Conservation (phyloP, 371 early-diverging fungal genomes). For the Mortierella sp. region DNA sequence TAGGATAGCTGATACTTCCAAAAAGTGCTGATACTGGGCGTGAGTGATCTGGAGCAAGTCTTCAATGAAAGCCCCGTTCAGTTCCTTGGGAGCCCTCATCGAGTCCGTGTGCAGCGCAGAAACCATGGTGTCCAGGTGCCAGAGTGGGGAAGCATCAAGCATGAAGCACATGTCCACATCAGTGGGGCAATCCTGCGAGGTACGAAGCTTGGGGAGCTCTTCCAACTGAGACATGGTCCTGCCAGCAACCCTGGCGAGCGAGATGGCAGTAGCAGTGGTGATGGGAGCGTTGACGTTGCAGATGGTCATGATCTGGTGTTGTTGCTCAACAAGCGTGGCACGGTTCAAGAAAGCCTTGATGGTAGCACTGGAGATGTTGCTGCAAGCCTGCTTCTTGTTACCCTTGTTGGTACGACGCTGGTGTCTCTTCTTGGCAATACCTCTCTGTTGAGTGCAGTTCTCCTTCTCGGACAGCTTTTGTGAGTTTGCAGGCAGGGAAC, state of each 20-base stretch:
- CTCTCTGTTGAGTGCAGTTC: background rate
- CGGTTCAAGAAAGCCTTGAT: conserved; percentile 44
- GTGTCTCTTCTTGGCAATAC: conserved; percentile 16
- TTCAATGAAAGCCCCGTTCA: conserved; percentile 37
- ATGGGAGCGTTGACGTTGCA: conserved; percentile 29
- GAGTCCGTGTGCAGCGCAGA: conserved; percentile 53
- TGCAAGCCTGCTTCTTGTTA: conserved; percentile 21
- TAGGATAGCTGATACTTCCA: conserved; percentile 48
- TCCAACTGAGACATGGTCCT: conserved; percentile 25
- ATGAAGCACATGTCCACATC: conserved; percentile 53
- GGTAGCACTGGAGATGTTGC: conserved; percentile 16
- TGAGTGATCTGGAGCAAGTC: conserved; percentile 43
- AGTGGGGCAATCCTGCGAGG: conserved; percentile 42
- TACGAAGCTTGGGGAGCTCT: conserved; percentile 34
- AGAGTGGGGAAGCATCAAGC: conserved; percentile 48
- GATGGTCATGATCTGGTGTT: conserved; percentile 36
- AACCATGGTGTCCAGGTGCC: conserved; percentile 53
- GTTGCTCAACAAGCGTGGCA: conserved; percentile 44
- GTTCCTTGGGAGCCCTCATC: conserved; percentile 34
- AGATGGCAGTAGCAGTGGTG: conserved; percentile 38
- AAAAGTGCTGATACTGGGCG: conserved; percentile 49
- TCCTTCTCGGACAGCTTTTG: conserved; percentile 31
- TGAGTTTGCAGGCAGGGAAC: conserved; percentile 26
- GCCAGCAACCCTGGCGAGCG: conserved; percentile 47
- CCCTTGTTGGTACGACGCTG: conserved; percentile 18